Conservation (phyloP, 805 yeast species). For the Yueomyces sinensis region DNA sequence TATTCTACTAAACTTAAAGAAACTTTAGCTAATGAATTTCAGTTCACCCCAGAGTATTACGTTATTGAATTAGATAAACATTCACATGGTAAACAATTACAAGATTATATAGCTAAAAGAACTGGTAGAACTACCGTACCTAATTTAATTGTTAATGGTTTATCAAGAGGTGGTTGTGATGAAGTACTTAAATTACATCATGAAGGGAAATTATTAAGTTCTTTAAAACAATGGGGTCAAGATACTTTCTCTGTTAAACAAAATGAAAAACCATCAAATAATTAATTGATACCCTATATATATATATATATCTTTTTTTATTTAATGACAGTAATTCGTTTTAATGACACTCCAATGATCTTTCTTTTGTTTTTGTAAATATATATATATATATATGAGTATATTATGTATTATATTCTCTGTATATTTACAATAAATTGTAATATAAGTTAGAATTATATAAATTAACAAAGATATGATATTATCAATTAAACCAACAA, state of each 20-base stretch:
- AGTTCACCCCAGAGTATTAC: conserved; percentile 55
- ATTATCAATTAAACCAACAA: too few relatives aligned
- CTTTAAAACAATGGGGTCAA: conserved; percentile 28
- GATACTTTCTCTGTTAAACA: conserved; percentile 8
- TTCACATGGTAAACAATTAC: conserved; percentile 61
- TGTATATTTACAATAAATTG: too few relatives aligned
- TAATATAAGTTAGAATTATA: too few relatives aligned
- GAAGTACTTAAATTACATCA: conserved; percentile 57
- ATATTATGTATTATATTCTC: too few relatives aligned
- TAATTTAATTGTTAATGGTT: conserved; percentile 62
- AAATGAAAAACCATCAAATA: conserved; percentile 11
- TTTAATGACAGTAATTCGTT: too few relatives aligned
- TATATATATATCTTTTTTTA: too few relatives aligned
- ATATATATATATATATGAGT: background rate
- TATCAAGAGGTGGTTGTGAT: conserved; percentile 80
- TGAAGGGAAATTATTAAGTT: conserved; percentile 37
- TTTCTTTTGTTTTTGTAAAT: too few relatives aligned
- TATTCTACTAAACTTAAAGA: conserved; percentile 60
- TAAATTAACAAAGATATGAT: too few relatives aligned
- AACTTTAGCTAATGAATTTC: conserved; percentile 42
- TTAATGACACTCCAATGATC: too few relatives aligned
- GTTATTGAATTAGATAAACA: conserved; percentile 79
- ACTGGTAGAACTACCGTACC: conserved; percentile 88
- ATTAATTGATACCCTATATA: conserved; percentile 4
- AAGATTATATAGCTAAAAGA: conserved; percentile 48